These are phyloP conservation scores for Pistacia vera DNA, from an alignment of 345 rosid species.

Conservation along the genomic window DNA sequence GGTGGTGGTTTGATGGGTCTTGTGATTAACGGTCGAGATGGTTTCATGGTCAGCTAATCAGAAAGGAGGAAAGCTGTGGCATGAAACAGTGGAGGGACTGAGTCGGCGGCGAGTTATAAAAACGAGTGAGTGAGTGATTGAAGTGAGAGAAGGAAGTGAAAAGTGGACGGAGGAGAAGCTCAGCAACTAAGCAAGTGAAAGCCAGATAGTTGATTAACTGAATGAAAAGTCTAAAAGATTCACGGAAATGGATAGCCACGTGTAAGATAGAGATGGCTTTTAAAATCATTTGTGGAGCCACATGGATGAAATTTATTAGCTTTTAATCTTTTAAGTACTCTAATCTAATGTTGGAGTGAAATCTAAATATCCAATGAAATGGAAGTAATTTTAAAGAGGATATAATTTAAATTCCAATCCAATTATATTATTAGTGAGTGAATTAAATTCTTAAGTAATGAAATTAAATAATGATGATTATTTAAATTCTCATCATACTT, in stretches of 20 bases:
- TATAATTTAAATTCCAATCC: no score
- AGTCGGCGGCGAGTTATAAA: neutral
- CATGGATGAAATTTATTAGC: no score
- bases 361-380: no score
- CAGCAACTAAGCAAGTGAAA: neutral
- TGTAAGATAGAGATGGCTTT: neutral
- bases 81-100: neutral
- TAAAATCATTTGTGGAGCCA: no score
- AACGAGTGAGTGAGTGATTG: neutral
- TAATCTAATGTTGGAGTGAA: no score
- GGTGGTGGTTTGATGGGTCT: conserved; percentile 10
- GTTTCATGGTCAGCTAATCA: conserved; percentile 8
- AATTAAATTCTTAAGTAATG: no score
- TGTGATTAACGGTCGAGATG: conserved; percentile 17
- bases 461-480: no score
- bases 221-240: neutral
- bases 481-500: no score
- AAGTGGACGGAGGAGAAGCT: neutral
- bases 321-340: no score
- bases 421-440: no score
- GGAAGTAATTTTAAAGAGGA: no score
- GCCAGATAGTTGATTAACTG: neutral
- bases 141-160: neutral
- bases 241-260: neutral
- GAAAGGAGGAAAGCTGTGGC: neutral